phyloP scores from a whole-genome alignment of 176 grass and related monocot genomes.

The Eremochloa ophiuroides region DNA sequence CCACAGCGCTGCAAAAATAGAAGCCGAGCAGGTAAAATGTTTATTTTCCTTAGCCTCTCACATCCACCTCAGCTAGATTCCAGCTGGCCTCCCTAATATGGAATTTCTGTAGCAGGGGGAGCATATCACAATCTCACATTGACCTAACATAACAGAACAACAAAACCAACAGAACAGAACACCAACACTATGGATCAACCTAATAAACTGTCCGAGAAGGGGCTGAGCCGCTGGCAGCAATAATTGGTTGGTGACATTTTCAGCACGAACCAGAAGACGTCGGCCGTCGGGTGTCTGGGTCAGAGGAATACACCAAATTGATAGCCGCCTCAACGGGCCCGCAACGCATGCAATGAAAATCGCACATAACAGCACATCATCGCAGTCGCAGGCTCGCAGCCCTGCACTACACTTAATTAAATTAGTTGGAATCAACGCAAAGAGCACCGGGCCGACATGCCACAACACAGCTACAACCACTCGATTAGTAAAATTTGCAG shows the following conservation, averaged over 20 bases:
- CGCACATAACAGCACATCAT: background rate
- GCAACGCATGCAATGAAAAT: background rate
- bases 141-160: background rate
- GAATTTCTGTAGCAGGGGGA: background rate
- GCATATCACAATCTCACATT: background rate
- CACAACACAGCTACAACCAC: background rate
- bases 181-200: background rate
- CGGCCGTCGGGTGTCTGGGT: background rate
- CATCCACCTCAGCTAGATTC: no score
- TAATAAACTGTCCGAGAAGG: no score
- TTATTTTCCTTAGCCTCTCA: no score
- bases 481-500: background rate
- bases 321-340: slow-evolving; percentile 23
- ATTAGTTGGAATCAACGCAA: background rate
- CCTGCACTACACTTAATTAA: background rate
- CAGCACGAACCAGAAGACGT: background rate
- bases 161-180: background rate
- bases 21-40: no score
- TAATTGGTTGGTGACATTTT: slow-evolving; percentile 16
- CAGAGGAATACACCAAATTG: background rate
- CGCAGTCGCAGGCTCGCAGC: background rate
- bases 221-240: background rate
- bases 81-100: no score
- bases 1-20: no score
- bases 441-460: background rate